Evolutionary conservation across 2,329 filamentous ascomycete genomes (phyloP), one percentile per base, ranked within the genome.

Genomic region (Neoarthrinium moseri): DNA sequence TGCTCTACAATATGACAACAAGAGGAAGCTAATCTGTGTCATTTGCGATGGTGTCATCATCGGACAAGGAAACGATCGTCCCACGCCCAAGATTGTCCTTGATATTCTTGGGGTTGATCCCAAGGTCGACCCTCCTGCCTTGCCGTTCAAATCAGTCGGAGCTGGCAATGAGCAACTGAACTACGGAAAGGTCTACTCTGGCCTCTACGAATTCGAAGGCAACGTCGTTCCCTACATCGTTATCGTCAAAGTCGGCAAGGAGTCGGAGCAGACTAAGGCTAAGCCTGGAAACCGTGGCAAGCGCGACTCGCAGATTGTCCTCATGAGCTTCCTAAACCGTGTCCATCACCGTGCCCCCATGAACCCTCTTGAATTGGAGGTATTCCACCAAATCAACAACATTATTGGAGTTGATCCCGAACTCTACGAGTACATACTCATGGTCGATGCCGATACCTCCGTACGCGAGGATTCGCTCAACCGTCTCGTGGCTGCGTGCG

Each of bases 331-430:
- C 80, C 81, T 99, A 58, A 99, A 99, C 71, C 89, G 92, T 49
- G 94, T 99, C 36, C 94, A 99, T 65, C 89, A 97, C 68, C 88
- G 91, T 51, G 77, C 88, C 2, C 86, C 92, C 1, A 99, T 99
- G 94, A 94, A 86, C 52, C 94, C 94, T 13, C 83, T 99, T 11
- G 94, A 99, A 65, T 74, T 99, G 36, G 94, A 99, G 67, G 95
- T 97, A 78, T 97, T 96, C 75, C 94, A 99, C 63, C 94, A 99
- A 66, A 90, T 99, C 74, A 96, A 96, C 78, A 99, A 99, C 65
- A 89, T 99, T 57, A 99, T 99, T 52, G 94, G 94, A 58, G 94
- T 99, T 13, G 91, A 99, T 58, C 94, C 94, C 3, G 91, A 96
- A 64, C 78, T 99, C 13, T 99, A 99, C 64, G 94, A 99, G 66